A percentile compares a stretch with the other conserved stretches of the same genome.
Evolutionary conservation across 1,139 yeast species (phyloP).

Genomic region (Petasospora rhodanensis): DNA sequence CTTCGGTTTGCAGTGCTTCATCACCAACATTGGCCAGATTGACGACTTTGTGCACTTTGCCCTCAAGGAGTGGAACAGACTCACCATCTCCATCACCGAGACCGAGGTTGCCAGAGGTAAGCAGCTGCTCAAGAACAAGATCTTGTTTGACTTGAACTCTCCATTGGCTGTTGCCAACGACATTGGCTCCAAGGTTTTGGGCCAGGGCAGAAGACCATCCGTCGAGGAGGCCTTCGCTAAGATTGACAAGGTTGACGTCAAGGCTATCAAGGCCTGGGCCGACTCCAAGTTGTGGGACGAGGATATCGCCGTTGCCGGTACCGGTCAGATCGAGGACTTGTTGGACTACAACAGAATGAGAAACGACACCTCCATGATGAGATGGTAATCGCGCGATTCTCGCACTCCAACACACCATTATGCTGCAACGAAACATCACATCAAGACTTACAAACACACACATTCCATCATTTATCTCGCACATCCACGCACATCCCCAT

Average conservation of each 20-base stretch:
- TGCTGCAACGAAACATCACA: too few species aligned
- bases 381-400: too few species aligned
- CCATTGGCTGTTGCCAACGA: conserved; percentile 49
- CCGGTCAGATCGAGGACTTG: conserved; percentile 80
- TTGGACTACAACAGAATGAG: conserved; percentile 81
- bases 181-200: conserved; percentile 57
- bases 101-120: conserved; percentile 78
- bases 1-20: conserved; percentile 74
- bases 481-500: too few species aligned
- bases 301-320: conserved; percentile 76
- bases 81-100: conserved; percentile 67
- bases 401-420: too few species aligned
- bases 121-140: conserved; percentile 58
- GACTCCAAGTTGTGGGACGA: conserved; percentile 73
- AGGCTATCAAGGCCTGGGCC: conserved; percentile 70
- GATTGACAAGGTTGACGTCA: conserved; percentile 59
- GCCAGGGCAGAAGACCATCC: conserved; percentile 58
- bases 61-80: conserved; percentile 83
- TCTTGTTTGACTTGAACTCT: conserved; percentile 44
- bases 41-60: conserved; percentile 79
- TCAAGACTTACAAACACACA: too few species aligned
- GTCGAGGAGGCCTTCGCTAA: conserved; percentile 53
- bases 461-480: too few species aligned
- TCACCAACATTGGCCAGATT: conserved; percentile 51
- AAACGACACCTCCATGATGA: conserved; percentile 84